Percentiles rank a stretch among this genome's conserved stretches.
phyloP scores from a whole-genome alignment of 192 early-diverging fungal species.

The Coemansia sp. region DNA sequence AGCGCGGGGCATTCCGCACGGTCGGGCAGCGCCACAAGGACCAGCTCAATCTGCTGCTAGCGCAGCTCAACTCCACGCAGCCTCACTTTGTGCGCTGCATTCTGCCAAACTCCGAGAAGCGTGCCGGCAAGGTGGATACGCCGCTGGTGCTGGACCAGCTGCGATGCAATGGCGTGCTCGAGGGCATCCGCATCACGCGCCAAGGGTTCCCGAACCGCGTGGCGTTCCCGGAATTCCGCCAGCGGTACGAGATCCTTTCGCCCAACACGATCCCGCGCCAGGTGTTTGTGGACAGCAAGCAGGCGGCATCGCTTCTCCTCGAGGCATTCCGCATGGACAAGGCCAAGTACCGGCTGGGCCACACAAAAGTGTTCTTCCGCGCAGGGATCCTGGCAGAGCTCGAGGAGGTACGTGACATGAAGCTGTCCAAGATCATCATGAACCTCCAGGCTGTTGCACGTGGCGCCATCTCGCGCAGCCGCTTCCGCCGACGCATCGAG shows the following conservation, averaged over 20 bases:
- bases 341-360: constrained; percentile 84
- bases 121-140: constrained; percentile 76
- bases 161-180: constrained; percentile 95
- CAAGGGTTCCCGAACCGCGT: constrained; percentile 94
- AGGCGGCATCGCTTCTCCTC: constrained; percentile 78
- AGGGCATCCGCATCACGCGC: constrained; percentile 95
- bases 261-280: constrained; percentile 73
- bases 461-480: constrained; percentile 75
- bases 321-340: constrained; percentile 74
- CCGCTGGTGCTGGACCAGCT: constrained; percentile 90
- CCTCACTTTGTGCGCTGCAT: constrained; percentile 99
- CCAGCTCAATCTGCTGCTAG: constrained; percentile 85
- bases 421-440: constrained; percentile 79
- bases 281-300: constrained; percentile 88
- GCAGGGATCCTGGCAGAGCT: constrained; percentile 93
- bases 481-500: constrained; percentile 64
- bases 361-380: constrained; percentile 95
- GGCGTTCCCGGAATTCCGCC: constrained; percentile 88
- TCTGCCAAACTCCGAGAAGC: constrained; percentile 91
- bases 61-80: constrained; percentile 84
- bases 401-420: constrained; percentile 85
- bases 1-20: constrained; percentile 90
- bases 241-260: constrained; percentile 90
- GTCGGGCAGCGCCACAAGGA: constrained; percentile 95
- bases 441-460: constrained; percentile 87